Evolutionary conservation across 306 rosid species (phyloP), one percentile per base, ranked within the genome.

Genomic region (Ammopiptanthus mongolicus): DNA sequence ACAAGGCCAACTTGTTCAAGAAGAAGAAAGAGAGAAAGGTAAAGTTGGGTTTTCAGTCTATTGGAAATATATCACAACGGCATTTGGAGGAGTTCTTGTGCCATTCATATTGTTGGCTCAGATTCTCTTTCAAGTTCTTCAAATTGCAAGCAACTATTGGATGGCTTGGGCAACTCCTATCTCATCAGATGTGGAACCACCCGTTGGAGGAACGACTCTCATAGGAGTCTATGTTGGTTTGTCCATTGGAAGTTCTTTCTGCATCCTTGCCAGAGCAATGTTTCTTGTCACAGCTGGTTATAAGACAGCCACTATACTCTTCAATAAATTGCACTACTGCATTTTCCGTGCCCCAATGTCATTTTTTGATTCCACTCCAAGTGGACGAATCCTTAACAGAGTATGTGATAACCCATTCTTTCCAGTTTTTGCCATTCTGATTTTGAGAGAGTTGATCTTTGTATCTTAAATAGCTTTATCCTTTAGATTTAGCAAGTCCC

Each of bases 21-120:
- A 89, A 73, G 98, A 94, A 87, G 98, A 91, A 83, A 89, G 98
- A 75, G 97, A 84, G 84, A 91, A 89, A 80, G 98, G 97, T 44
- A 84, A 10, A 74, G 98, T 91, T 77, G 91, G 91, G 36, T 66
- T 91, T 76, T 52, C 84, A 4, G 96, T 91, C 4, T 90, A 90
- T 39, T 89, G 96, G 97, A 85, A 88, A 33, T 94, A 85, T 71
- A 79, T 91, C 62, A 89, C 87, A 18, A 83, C 87, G 19, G 91
- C 96, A 3, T 90, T 88, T 48, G 88, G 94, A 79, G 98, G 96
- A 76, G 88, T 88, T 69, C 94, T 94, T 21, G 94, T 87, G 60
- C 98, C 97, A 3, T 71, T 94, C 63, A 80, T 94, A 80, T 75
- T 94, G 78, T 79, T 94, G 58, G 84, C 84, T 53, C 88, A 88